Percentiles rank a stretch among this genome's conserved stretches.
Evolutionary conservation across 2,329 filamentous ascomycete species (phyloP).

Genomic region (Colletotrichum incanum): DNA sequence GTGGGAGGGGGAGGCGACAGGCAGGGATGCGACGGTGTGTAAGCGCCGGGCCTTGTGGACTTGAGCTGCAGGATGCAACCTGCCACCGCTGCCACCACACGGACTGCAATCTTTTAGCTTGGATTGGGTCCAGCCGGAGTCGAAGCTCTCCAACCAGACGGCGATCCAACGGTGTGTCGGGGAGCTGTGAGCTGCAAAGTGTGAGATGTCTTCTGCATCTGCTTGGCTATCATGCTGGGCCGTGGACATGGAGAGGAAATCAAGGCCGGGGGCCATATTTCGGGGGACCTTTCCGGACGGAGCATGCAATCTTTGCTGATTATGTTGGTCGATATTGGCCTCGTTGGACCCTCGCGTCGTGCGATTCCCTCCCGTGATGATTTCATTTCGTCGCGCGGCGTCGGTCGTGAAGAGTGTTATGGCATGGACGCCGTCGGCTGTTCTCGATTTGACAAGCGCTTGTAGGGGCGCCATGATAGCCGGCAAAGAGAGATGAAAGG

Average conservation of each 20-base stretch:
- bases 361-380: conserved; percentile 13
- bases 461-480: background rate
- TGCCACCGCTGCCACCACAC: conserved; percentile 25
- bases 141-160: background rate
- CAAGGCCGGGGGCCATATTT: background rate
- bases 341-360: conserved; percentile 2
- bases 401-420: background rate
- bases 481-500: background rate
- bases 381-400: conserved; percentile 1
- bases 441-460: background rate
- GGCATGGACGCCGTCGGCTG: background rate
- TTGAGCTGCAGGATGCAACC: conserved; percentile 25
- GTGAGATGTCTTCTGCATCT: background rate
- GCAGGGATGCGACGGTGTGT: conserved; percentile 40
- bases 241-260: background rate
- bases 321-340: background rate
- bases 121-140: background rate
- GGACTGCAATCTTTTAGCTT: background rate
- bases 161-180: background rate
- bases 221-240: background rate
- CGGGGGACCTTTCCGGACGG: background rate
- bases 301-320: background rate
- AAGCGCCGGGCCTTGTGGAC: conserved; percentile 41
- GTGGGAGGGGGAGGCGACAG: conserved; percentile 22
- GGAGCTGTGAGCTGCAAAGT: background rate